Percentiles rank a stretch among this genome's conserved stretches.
Evolutionary conservation across 495 filamentous ascomycete genomes (phyloP).

Genomic region (Daldinia concentrica): DNA sequence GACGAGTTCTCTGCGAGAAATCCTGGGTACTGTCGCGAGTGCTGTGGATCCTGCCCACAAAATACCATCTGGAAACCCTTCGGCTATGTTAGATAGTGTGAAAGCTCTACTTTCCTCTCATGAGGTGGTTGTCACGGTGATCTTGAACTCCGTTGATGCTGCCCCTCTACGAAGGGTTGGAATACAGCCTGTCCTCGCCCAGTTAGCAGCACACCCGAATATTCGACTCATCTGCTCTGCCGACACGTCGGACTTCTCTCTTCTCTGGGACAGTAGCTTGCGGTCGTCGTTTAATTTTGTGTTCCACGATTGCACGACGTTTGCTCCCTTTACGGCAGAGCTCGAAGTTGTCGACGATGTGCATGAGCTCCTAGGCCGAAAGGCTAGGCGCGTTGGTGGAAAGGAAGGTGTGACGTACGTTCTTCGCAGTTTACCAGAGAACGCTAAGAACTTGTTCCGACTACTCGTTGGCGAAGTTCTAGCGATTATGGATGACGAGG

Average conservation of each 20-base stretch:
- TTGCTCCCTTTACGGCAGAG: constrained; percentile 73
- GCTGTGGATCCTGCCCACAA: constrained; percentile 66
- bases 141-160: constrained; percentile 89
- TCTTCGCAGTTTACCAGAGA: constrained; percentile 87
- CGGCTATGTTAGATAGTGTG: constrained; percentile 54
- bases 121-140: constrained; percentile 64
- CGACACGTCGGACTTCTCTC: constrained; percentile 84
- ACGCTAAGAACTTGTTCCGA: constrained; percentile 85
- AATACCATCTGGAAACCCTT: constrained; percentile 50
- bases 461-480: constrained; percentile 86
- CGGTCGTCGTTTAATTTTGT: constrained; percentile 82
- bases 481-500: constrained; percentile 68
- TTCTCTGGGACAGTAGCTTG: constrained; percentile 88
- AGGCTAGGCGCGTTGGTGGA: constrained; percentile 82
- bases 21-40: constrained; percentile 76
- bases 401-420: constrained; percentile 94
- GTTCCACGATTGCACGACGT: constrained; percentile 95
- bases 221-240: constrained; percentile 81
- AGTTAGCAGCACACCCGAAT: constrained; percentile 75
- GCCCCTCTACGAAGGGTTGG: constrained; percentile 74
- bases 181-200: constrained; percentile 77
- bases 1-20: constrained; percentile 77
- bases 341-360: constrained; percentile 87
- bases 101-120: constrained; percentile 64
- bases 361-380: constrained; percentile 83